A percentile compares a stretch with the other conserved stretches of the same genome.
phyloP scores from a whole-genome alignment of 2,329 filamentous ascomycete species.

The Ophiostoma sp. region DNA sequence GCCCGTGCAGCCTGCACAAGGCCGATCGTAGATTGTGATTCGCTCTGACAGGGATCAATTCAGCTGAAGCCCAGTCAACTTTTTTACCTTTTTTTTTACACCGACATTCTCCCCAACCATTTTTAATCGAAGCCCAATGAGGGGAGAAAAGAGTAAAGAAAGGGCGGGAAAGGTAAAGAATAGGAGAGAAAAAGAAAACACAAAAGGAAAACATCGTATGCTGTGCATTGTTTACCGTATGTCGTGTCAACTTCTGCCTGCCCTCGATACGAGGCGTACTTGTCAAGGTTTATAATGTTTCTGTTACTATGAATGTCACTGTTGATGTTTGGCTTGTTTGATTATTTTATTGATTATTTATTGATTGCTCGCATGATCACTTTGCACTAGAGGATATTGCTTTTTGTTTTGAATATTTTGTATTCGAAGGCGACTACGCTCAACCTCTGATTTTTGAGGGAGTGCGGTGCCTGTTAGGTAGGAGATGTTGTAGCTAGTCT shows the following conservation, averaged over 20 bases:
- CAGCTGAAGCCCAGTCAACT: not conserved
- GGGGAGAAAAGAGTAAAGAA: not conserved
- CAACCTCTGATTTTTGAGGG: conserved; percentile 21
- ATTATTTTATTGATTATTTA: not conserved
- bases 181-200: not conserved
- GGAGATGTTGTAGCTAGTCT: conserved; percentile 22
- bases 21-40: conserved; percentile 1
- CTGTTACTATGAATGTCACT: not conserved
- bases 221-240: not conserved
- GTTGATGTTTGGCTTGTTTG: not conserved
- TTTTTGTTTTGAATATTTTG: not conserved
- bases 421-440: conserved; percentile 22
- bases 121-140: not conserved
- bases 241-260: not conserved
- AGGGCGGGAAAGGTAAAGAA: not conserved
- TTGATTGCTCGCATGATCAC: not conserved
- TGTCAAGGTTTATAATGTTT: not conserved
- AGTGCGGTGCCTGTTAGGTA: conserved; percentile 19
- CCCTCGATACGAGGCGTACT: not conserved
- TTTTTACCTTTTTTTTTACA: not conserved
- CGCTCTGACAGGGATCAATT: conserved; percentile 5
- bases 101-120: not conserved
- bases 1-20: not conserved
- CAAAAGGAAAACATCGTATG: not conserved
- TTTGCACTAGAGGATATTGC: not conserved